Evolutionary conservation across 2,329 filamentous ascomycete genomes (phyloP).

Genomic region (Fusarium tricinctum): DNA sequence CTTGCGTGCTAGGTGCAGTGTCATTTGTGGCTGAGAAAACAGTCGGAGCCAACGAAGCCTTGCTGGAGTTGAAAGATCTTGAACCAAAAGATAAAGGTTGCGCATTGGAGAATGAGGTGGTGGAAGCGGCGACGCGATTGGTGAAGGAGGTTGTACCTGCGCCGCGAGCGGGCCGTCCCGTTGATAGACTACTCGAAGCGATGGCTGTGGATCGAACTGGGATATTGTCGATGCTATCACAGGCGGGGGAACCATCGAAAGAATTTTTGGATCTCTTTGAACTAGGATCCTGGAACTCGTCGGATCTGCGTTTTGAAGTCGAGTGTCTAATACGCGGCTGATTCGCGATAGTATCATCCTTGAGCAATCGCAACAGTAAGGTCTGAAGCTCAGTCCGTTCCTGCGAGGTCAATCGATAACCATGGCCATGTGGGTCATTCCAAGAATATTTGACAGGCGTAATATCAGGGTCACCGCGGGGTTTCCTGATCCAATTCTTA

Average conservation of each 20-base stretch:
- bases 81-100: constrained; percentile 31
- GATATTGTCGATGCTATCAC: constrained; percentile 39
- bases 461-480: constrained; percentile 42
- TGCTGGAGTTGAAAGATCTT: constrained; percentile 53
- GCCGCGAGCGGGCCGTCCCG: constrained; percentile 35
- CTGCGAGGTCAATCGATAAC: constrained; percentile 29
- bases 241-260: constrained; percentile 11
- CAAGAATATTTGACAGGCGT: constrained; percentile 25
- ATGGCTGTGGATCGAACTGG: constrained; percentile 41
- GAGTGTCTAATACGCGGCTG: constrained; percentile 25
- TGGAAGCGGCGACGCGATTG: constrained; percentile 17
- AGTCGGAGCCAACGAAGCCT: constrained; percentile 50
- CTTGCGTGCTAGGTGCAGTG: constrained; percentile 50
- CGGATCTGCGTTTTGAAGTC: constrained; percentile 42
- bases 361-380: constrained; percentile 42
- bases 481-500: constrained; percentile 39
- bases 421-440: constrained; percentile 43
- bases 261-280: constrained; percentile 41
- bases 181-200: constrained; percentile 1
- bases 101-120: constrained; percentile 27
- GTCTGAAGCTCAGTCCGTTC: constrained; percentile 48
- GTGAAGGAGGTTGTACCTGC: constrained; percentile 29
- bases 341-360: constrained; percentile 25
- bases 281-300: constrained; percentile 34
- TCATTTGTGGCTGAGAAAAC: constrained; percentile 53